These are phyloP conservation scores for Carex littledalei DNA, from an alignment of 176 grass and related monocot genomes.

Conservation along the genomic window DNA sequence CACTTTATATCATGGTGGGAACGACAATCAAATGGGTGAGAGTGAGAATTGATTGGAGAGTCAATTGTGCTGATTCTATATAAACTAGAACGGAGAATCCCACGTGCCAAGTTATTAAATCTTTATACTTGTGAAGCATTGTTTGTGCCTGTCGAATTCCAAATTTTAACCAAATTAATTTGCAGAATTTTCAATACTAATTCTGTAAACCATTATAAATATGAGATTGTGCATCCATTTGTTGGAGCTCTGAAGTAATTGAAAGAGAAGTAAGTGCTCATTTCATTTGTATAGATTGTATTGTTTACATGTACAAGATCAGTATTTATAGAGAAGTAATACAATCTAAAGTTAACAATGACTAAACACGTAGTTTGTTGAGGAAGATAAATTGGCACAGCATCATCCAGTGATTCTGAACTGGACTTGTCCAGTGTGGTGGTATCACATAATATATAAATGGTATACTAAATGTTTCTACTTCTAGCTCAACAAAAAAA, in stretches of 20 bases:
- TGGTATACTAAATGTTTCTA: not conserved
- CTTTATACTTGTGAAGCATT: not conserved
- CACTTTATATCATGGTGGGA: not conserved
- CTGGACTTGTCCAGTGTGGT: too few species aligned
- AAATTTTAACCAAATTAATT: not conserved
- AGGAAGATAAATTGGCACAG: too few species aligned
- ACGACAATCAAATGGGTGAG: not conserved
- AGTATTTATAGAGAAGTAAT: too few species aligned
- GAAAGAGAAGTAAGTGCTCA: not conserved
- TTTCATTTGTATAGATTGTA: too few species aligned
- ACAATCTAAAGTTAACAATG: too few species aligned
- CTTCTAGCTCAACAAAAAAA: not conserved
- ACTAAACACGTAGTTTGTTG: too few species aligned
- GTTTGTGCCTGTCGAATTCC: not conserved
- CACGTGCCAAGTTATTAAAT: not conserved
- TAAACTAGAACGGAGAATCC: not conserved
- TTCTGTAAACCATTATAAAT: not conserved
- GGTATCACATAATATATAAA: not conserved
- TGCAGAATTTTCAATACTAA: not conserved
- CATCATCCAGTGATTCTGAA: too few species aligned
- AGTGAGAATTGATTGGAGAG: not conserved
- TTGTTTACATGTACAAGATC: too few species aligned
- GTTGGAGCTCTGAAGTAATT: not conserved
- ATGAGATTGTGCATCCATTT: not conserved
- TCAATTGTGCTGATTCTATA: not conserved